phyloP scores from a whole-genome alignment of 2,329 filamentous ascomycete genomes.

The Fusarium sp. region DNA sequence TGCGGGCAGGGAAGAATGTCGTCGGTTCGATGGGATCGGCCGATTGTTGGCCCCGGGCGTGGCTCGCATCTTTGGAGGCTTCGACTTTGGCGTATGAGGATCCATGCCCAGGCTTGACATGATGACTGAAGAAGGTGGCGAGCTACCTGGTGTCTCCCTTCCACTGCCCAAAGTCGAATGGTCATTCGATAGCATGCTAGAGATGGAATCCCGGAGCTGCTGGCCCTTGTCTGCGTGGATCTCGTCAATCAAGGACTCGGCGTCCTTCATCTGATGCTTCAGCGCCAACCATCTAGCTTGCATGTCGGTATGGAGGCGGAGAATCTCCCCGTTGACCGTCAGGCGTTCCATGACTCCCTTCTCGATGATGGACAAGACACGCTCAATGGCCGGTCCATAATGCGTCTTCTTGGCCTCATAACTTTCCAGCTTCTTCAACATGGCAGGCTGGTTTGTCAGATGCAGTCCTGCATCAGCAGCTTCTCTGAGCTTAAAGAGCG shows the following conservation, averaged over 20 bases:
- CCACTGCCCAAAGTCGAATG: constrained; percentile 77
- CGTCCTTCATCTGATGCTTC: constrained; percentile 80
- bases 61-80: constrained; percentile 59
- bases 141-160: constrained; percentile 77
- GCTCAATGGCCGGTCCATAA: constrained; percentile 92
- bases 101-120: constrained; percentile 67
- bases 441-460: constrained; percentile 74
- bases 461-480: constrained; percentile 81
- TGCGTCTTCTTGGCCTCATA: constrained; percentile 96
- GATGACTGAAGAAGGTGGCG: constrained; percentile 70
- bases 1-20: constrained; percentile 62
- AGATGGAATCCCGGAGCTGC: constrained; percentile 90
- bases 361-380: constrained; percentile 91
- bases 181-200: constrained; percentile 89
- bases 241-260: constrained; percentile 81
- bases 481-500: constrained; percentile 83
- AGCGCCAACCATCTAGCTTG: constrained; percentile 83
- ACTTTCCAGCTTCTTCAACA: constrained; percentile 87
- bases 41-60: constrained; percentile 60
- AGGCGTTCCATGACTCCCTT: constrained; percentile 95
- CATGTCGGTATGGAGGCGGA: constrained; percentile 87
- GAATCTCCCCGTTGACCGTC: constrained; percentile 95
- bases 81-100: constrained; percentile 57
- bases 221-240: constrained; percentile 74
- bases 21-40: constrained; percentile 58